These are phyloP conservation scores for Ophiostoma novo-ulmi DNA, from an alignment of 2,329 filamentous ascomycete genomes.

Conservation along the genomic window DNA sequence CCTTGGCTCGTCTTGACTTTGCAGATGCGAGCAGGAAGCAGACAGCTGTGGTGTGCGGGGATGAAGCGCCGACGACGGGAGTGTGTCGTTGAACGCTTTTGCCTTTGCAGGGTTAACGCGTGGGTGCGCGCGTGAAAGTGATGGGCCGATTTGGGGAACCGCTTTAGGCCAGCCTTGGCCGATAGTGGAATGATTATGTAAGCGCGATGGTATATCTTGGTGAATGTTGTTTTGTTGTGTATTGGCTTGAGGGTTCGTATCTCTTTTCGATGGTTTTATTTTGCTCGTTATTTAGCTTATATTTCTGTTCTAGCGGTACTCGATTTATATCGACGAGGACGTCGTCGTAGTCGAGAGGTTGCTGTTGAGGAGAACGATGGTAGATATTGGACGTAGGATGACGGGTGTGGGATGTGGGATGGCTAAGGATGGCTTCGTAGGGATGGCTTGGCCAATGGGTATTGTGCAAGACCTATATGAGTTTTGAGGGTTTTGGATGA, in stretches of 20 bases:
- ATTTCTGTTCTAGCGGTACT: no score
- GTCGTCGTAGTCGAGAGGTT: background rate
- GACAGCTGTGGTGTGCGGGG: background rate
- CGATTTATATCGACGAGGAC: background rate
- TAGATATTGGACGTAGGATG: background rate
- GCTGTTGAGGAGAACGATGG: background rate
- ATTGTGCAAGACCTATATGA: background rate
- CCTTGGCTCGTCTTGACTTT: background rate
- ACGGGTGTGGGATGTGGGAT: background rate
- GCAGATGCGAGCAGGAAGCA: background rate
- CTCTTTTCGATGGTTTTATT: no score
- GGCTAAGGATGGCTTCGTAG: background rate
- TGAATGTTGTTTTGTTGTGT: background rate
- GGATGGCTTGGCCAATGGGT: no score
- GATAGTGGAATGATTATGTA: slow-evolving; percentile 12
- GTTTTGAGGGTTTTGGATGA: background rate
- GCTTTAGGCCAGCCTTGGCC: background rate
- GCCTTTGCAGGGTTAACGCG: background rate
- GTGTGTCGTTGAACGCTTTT: background rate
- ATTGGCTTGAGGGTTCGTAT: background rate
- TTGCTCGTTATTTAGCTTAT: no score
- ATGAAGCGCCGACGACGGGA: background rate
- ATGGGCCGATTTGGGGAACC: background rate
- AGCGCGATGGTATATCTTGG: background rate
- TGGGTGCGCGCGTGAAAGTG: background rate